These are phyloP conservation scores for Ceratocystis cacaofunesta DNA, from an alignment of 2,329 filamentous ascomycete genomes.

Conservation along the genomic window DNA sequence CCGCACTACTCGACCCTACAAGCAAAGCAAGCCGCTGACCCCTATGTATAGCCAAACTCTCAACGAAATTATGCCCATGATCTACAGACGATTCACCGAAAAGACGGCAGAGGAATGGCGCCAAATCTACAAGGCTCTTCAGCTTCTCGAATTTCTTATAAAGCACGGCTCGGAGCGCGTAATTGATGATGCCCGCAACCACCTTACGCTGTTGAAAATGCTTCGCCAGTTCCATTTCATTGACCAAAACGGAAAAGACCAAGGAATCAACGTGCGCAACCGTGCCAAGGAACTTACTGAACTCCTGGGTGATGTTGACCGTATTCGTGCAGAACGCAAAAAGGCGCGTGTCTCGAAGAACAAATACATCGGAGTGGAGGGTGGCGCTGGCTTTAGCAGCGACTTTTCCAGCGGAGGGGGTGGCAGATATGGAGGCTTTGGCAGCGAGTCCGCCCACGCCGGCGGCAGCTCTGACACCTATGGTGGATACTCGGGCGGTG, in stretches of 20 bases:
- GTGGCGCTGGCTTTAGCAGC: constrained; percentile 44
- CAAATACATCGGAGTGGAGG: constrained; percentile 91
- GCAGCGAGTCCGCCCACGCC: constrained; percentile 66
- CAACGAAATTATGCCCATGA: constrained; percentile 99
- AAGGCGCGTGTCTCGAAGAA: constrained; percentile 81
- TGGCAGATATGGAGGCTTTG: constrained; percentile 75
- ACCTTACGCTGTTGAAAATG: constrained; percentile 94
- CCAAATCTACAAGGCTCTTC: constrained; percentile 96
- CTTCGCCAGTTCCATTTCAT: constrained; percentile 96
- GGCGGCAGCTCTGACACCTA: constrained; percentile 36
- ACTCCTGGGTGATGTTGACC: constrained; percentile 80
- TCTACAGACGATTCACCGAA: constrained; percentile 97
- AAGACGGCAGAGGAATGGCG: constrained; percentile 97
- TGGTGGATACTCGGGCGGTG: constrained; percentile 51
- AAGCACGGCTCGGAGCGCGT: constrained; percentile 97
- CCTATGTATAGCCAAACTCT: constrained; percentile 58
- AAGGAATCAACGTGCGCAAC: constrained; percentile 94
- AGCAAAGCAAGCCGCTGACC: background rate
- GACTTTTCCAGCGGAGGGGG: constrained; percentile 36
- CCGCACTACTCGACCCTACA: background rate
- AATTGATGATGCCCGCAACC: constrained; percentile 89
- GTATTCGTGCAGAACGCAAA: constrained; percentile 68
- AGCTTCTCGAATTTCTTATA: constrained; percentile 90
- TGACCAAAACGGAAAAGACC: constrained; percentile 90
- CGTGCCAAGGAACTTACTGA: constrained; percentile 90